These are phyloP conservation scores for Laetiporus sulphureus DNA, from an alignment of 1,284 basidiomycete genomes.

Conservation along the genomic window DNA sequence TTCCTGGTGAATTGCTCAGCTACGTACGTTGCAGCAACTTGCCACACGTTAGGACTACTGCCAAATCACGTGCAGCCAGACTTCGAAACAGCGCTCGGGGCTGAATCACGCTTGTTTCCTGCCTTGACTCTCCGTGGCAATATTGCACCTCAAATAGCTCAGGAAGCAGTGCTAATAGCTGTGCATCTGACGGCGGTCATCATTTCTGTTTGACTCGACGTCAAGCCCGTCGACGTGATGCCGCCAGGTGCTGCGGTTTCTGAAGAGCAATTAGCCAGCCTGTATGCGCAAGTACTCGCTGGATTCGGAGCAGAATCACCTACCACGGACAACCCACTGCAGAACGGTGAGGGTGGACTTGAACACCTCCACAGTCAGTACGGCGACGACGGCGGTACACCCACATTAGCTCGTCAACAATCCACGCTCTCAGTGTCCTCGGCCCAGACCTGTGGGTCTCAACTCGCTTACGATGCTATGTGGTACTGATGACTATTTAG, in stretches of 20 bases:
- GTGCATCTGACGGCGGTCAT: too few relatives aligned
- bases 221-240: too few relatives aligned
- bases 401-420: conserved; percentile 19
- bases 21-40: too few relatives aligned
- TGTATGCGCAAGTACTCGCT: conserved; percentile 69
- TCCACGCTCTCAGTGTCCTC: conserved; percentile 14
- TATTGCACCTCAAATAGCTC: too few relatives aligned
- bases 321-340: conserved; percentile 27
- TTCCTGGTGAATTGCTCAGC: too few relatives aligned
- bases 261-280: conserved; percentile 63
- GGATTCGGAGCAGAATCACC: conserved; percentile 49
- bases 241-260: conserved; percentile 22
- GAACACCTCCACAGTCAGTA: conserved; percentile 24
- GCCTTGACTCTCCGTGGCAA: too few relatives aligned
- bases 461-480: conserved; percentile 5
- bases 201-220: too few relatives aligned
- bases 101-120: too few relatives aligned
- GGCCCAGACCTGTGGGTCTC: conserved; percentile 20
- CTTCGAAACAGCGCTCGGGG: too few relatives aligned
- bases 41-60: too few relatives aligned
- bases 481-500: conserved; percentile 11
- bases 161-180: too few relatives aligned
- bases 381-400: conserved; percentile 23
- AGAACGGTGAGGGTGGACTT: conserved; percentile 25
- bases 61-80: too few relatives aligned